A percentile compares a stretch with the other conserved stretches of the same genome.
Evolutionary conservation across 257 asterid genomes (phyloP).

Genomic region (Capsicum chinense): DNA sequence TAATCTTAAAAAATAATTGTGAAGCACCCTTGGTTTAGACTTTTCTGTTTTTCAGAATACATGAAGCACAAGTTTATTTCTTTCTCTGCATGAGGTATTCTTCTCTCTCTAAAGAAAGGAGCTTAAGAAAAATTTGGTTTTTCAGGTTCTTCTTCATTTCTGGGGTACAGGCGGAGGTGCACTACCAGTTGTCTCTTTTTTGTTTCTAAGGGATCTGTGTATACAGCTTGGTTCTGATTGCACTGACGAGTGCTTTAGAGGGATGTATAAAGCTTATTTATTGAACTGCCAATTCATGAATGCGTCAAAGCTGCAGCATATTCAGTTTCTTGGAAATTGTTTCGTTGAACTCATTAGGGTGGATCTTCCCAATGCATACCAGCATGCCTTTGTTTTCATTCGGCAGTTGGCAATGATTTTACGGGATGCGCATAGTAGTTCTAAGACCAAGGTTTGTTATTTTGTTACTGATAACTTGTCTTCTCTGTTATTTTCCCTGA

Average conservation of each 20-base stretch:
- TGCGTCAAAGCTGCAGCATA: slow-evolving; percentile 80
- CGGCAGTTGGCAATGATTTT: slow-evolving; percentile 86
- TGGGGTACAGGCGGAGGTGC: slow-evolving; percentile 98
- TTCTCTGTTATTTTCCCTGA: not conserved
- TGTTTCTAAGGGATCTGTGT: slow-evolving; percentile 84
- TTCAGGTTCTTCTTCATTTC: slow-evolving; percentile 91
- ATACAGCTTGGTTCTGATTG: slow-evolving; percentile 78
- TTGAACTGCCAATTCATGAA: slow-evolving; percentile 80
- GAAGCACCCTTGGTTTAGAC: not conserved
- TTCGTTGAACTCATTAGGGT: slow-evolving; percentile 69
- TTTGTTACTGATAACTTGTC: not conserved
- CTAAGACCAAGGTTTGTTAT: slow-evolving; percentile 54
- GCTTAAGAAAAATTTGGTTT: slow-evolving; percentile 12
- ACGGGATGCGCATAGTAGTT: slow-evolving; percentile 63
- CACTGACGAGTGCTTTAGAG: slow-evolving; percentile 83
- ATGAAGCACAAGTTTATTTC: not conserved
- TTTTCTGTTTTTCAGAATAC: not conserved
- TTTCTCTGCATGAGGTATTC: not conserved
- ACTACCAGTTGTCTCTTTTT: slow-evolving; percentile 84
- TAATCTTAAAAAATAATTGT: not conserved
- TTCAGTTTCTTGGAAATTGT: slow-evolving; percentile 91
- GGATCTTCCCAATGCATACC: slow-evolving; percentile 84
- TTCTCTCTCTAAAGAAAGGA: not conserved
- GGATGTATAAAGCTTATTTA: slow-evolving; percentile 91
- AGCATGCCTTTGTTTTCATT: slow-evolving; percentile 84